Percentiles rank a stretch among this genome's conserved stretches.
Conservation (phyloP, 495 filamentous ascomycete genomes). For the Trichoderma gamsii region DNA sequence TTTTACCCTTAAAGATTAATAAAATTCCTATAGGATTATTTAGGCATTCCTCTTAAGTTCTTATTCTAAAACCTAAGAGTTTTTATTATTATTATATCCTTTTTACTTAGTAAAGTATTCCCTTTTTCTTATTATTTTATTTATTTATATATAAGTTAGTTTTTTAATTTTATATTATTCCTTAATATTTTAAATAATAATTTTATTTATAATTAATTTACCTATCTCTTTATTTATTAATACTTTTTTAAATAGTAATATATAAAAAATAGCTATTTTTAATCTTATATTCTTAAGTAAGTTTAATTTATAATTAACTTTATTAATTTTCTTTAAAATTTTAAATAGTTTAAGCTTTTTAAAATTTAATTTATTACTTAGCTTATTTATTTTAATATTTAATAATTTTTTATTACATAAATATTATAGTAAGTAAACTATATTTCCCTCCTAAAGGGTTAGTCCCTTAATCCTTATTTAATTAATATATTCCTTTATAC, state of each 20-base stretch:
- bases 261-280: slow-evolving; percentile 15
- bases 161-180: slow-evolving; percentile 20
- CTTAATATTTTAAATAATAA: neutral
- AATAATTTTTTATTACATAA: slow-evolving; percentile 23
- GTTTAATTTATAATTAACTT: slow-evolving; percentile 19
- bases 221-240: neutral
- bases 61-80: too few species aligned
- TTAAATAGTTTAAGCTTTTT: slow-evolving; percentile 27
- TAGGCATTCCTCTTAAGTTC: too few species aligned
- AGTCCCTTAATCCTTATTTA: neutral
- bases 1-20: too few species aligned
- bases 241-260: slow-evolving; percentile 18
- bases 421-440: slow-evolving; percentile 21
- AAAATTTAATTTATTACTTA: slow-evolving; percentile 30
- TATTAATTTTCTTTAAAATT: slow-evolving; percentile 15
- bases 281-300: slow-evolving; percentile 18
- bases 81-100: too few species aligned
- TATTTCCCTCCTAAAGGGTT: too few species aligned
- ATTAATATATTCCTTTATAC: too few species aligned
- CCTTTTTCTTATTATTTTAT: too few species aligned
- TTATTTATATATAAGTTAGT: slow-evolving; percentile 7
- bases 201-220: slow-evolving; percentile 17
- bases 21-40: too few species aligned
- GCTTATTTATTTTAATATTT: slow-evolving; percentile 31
- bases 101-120: too few species aligned